Base-by-base conservation (phyloP, 371 early-diverging fungal genomes). In the Mortierella sp. region DNA sequence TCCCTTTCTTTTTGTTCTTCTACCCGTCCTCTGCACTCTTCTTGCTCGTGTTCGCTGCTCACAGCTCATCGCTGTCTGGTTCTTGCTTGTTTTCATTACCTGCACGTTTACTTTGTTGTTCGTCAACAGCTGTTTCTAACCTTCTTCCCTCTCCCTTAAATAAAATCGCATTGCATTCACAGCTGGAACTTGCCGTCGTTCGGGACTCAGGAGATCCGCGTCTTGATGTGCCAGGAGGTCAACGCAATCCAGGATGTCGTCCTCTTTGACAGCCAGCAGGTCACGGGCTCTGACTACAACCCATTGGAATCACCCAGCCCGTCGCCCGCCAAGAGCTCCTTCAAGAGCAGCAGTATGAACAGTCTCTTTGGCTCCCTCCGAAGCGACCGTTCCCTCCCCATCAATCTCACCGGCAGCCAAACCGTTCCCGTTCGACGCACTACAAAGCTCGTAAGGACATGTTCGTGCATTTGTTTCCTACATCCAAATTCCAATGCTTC, bases 141-240 rank as follows among this genome's bases (percentile, higher is more conserved):
- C 64, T 59, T 14, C 31, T 14, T 31, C 28, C 31, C 8, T 1
- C 57, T 19, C 34, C 31, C 21, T 34, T 26, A 11, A 28, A 14
- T 21, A 24, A 21, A 13, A 40, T 40, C 43, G 6, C 70, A 31
- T 57, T 16, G 4, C 24, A 26, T 11, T 24, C 44, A 75, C 67
- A 89, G 89, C 73, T 89, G 89, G 89, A 86, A 75, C 69, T 86
- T 82, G 19, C 88, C 88, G 44, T 48, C 86, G 26, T 86, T 89
- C 57, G 82, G 86, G 34, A 73, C 88, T 5, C 81, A 79, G 19
- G 86, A 88, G 81, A 86, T 89, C 75, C 81, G 89, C 71, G 85
- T 89, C 59, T 77, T 89, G 54, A 72, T 89, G 64, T 89, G 89
- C 61, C 89, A 89, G 79, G 88, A 89, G 70, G 89, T 84, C 59